Percentiles rank a stretch among this genome's conserved stretches.
phyloP scores from a whole-genome alignment of 2,329 filamentous ascomycete species.

The Neonectria coccinea region DNA sequence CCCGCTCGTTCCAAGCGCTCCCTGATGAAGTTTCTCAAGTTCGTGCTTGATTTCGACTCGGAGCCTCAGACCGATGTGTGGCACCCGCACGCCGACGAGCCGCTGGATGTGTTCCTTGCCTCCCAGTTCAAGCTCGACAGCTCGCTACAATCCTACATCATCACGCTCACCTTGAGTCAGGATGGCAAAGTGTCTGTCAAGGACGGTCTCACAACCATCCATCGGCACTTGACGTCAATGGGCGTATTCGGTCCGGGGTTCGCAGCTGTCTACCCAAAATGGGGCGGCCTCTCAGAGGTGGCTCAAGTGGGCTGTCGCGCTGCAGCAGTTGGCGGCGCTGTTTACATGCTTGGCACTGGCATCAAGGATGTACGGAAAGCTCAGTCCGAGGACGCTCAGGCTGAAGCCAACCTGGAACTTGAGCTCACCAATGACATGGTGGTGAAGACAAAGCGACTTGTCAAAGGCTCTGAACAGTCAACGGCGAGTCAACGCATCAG shows the following conservation, averaged over 20 bases:
- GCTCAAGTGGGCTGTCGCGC: slow-evolving; percentile 92
- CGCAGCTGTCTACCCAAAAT: slow-evolving; percentile 90
- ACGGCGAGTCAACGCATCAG: slow-evolving; percentile 56
- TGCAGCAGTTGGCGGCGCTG: slow-evolving; percentile 87
- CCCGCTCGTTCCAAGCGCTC: slow-evolving; percentile 84
- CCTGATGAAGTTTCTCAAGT: slow-evolving; percentile 94
- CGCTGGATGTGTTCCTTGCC: slow-evolving; percentile 70
- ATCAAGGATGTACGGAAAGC: slow-evolving; percentile 56
- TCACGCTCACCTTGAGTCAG: slow-evolving; percentile 80
- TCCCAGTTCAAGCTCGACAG: slow-evolving; percentile 74
- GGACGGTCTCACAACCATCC: slow-evolving; percentile 78
- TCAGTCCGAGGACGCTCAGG: slow-evolving; percentile 32
- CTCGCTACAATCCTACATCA: slow-evolving; percentile 71
- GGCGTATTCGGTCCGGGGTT: slow-evolving; percentile 91
- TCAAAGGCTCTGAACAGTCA: slow-evolving; percentile 57
- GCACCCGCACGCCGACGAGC: slow-evolving; percentile 65
- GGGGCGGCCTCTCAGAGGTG: slow-evolving; percentile 89
- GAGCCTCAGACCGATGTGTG: slow-evolving; percentile 66
- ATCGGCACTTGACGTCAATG: slow-evolving; percentile 85
- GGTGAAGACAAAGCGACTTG: slow-evolving; percentile 66
- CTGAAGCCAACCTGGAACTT: slow-evolving; percentile 55
- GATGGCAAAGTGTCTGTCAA: slow-evolving; percentile 69
- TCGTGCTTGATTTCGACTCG: slow-evolving; percentile 79
- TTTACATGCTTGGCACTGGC: slow-evolving; percentile 86
- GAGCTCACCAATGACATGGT: slow-evolving; percentile 68